phyloP scores from a whole-genome alignment of 495 filamentous ascomycete genomes.

The Rostrohypoxylon terebratum region DNA sequence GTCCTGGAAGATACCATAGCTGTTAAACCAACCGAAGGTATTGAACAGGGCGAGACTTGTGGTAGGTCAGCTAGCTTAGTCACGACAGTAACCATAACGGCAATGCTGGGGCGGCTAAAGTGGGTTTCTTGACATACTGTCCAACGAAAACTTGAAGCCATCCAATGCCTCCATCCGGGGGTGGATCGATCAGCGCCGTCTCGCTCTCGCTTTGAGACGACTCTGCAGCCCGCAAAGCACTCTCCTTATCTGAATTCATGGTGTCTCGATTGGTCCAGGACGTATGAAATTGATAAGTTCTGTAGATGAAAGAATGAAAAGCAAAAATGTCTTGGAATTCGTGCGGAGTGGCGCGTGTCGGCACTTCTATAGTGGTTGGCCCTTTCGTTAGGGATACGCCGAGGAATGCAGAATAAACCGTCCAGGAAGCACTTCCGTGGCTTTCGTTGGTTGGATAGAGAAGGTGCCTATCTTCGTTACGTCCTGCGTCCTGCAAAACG shows the following conservation, averaged over 20 bases:
- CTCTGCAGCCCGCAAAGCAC: background rate
- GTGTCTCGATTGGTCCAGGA: conserved; percentile 4
- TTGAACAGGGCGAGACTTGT: conserved; percentile 43
- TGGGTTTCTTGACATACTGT: conserved; percentile 32
- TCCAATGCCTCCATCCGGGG: conserved; percentile 37
- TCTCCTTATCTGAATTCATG: conserved; percentile 37
- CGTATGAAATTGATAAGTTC: background rate
- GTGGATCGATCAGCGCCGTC: conserved; percentile 20
- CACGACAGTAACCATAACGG: background rate
- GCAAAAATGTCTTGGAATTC: background rate
- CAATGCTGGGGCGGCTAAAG: background rate
- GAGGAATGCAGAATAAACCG: conserved; percentile 5
- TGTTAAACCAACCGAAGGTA: conserved; percentile 45
- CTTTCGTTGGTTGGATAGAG: conserved; percentile 17
- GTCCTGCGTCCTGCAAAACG: background rate
- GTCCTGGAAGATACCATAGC: conserved; percentile 44
- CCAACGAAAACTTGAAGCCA: conserved; percentile 44
- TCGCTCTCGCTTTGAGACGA: conserved; percentile 30
- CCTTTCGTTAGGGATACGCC: conserved; percentile 5
- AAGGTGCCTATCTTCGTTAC: conserved; percentile 9
- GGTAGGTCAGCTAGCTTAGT: conserved; percentile 13
- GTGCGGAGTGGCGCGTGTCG: background rate
- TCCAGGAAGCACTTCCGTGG: background rate
- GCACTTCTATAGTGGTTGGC: conserved; percentile 13
- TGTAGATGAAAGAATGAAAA: background rate